These are phyloP conservation scores for Metschnikowia koreensis DNA, from an alignment of 805 yeast genomes.

Conservation along the genomic window DNA sequence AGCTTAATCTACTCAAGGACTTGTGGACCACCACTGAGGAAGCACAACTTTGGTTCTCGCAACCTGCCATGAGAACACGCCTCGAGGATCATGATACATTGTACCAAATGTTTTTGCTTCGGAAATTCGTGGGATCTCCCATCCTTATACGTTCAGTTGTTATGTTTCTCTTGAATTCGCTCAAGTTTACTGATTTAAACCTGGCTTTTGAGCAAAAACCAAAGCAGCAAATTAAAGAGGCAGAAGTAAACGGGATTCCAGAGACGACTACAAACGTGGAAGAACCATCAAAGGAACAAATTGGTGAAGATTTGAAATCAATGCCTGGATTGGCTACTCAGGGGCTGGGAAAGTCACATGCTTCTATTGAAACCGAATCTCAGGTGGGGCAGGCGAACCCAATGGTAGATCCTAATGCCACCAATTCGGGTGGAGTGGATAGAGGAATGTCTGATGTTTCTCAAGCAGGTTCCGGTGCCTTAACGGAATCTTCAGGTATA, in stretches of 20 bases:
- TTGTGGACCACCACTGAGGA: conserved; percentile 1
- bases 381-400: too few species aligned
- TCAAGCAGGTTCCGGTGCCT: neutral
- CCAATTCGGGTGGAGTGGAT: too few species aligned
- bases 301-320: neutral
- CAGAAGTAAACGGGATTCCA: neutral
- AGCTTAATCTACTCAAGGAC: conserved; percentile 4
- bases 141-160: conserved; percentile 2
- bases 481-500: neutral
- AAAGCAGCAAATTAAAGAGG: neutral
- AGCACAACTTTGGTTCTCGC: conserved; percentile 3
- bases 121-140: conserved; percentile 19
- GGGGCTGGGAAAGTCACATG: too few species aligned
- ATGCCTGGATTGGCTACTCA: neutral
- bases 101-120: conserved; percentile 14
- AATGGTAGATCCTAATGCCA: too few species aligned
- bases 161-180: conserved; percentile 1
- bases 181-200: conserved; percentile 1
- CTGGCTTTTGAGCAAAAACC: conserved; percentile 1
- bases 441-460: neutral
- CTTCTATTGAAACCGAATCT: too few species aligned
- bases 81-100: neutral
- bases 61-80: conserved; percentile 2
- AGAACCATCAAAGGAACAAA: too few species aligned
- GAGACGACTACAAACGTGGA: too few species aligned